These are phyloP conservation scores for Leccinum huronense DNA, from an alignment of 1,284 basidiomycete species.

Conservation along the genomic window DNA sequence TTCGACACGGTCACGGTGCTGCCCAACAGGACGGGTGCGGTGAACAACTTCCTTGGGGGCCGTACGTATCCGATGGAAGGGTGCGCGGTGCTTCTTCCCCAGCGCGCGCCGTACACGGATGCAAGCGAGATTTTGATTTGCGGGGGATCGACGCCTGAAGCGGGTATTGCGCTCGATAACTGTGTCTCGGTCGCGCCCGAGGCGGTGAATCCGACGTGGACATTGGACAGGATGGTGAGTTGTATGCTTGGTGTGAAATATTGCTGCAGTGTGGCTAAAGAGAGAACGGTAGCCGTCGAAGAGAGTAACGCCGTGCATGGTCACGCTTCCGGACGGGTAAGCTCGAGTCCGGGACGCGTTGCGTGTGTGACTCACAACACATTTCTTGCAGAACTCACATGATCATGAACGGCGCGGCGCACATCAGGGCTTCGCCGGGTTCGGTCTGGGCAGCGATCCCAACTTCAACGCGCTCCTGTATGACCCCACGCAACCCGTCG, in stretches of 20 bases:
- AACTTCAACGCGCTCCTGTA: conserved; percentile 67
- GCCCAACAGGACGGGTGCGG: conserved; percentile 71
- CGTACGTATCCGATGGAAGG: conserved; percentile 79
- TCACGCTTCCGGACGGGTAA: conserved; percentile 54
- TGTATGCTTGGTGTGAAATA: neutral
- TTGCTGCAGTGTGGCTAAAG: neutral
- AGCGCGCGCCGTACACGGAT: conserved; percentile 67
- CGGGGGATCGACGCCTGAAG: conserved; percentile 65
- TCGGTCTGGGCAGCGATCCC: conserved; percentile 64
- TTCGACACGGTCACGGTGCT: conserved; percentile 59
- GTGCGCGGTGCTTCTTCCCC: conserved; percentile 66
- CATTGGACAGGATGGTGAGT: conserved; percentile 69
- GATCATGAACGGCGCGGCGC: conserved; percentile 60
- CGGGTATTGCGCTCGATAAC: conserved; percentile 62
- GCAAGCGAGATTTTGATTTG: conserved; percentile 67
- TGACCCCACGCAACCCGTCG: conserved; percentile 58
- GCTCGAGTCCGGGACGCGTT: neutral
- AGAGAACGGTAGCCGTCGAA: conserved; percentile 54
- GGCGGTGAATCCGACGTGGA: conserved; percentile 56
- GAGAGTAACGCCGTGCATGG: conserved; percentile 74
- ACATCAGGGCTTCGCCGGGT: conserved; percentile 67
- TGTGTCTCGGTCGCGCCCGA: conserved; percentile 69
- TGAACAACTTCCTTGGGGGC: conserved; percentile 70
- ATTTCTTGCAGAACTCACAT: conserved; percentile 57
- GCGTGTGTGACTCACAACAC: neutral